phyloP scores from a whole-genome alignment of 345 rosid genomes.

The Gossypium stocksii region DNA sequence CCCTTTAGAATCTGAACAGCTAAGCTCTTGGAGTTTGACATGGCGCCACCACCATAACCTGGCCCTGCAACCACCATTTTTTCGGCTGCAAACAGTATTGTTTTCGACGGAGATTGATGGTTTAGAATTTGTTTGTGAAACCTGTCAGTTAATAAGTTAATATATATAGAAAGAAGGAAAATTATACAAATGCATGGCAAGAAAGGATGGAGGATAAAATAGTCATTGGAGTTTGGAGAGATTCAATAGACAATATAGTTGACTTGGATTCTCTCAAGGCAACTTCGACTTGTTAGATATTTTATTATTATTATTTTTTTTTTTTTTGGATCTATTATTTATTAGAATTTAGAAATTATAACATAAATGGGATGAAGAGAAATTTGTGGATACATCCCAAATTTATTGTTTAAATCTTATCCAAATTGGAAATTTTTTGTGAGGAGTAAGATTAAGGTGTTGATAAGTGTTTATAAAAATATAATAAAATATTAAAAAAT shows the following conservation, averaged over 20 bases:
- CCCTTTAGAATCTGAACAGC: constrained; percentile 18
- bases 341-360: not conserved
- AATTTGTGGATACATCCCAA: not conserved
- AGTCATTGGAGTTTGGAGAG: not conserved
- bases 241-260: not conserved
- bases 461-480: no score
- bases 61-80: constrained; percentile 12
- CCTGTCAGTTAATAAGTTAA: not conserved
- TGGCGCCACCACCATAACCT: not conserved
- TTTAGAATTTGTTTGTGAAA: not conserved
- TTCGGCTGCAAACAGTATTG: not conserved
- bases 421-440: no score
- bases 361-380: not conserved
- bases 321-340: no score
- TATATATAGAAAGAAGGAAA: not conserved
- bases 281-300: not conserved
- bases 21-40: constrained; percentile 2
- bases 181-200: not conserved
- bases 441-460: no score
- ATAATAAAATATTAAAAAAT: no score
- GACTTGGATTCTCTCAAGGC: not conserved
- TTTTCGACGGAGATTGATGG: not conserved
- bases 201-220: not conserved
- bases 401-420: not conserved
- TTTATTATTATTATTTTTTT: not conserved